Conservation (phyloP, 352 stramenopile genomes). For the Thalassiosira hispida region DNA sequence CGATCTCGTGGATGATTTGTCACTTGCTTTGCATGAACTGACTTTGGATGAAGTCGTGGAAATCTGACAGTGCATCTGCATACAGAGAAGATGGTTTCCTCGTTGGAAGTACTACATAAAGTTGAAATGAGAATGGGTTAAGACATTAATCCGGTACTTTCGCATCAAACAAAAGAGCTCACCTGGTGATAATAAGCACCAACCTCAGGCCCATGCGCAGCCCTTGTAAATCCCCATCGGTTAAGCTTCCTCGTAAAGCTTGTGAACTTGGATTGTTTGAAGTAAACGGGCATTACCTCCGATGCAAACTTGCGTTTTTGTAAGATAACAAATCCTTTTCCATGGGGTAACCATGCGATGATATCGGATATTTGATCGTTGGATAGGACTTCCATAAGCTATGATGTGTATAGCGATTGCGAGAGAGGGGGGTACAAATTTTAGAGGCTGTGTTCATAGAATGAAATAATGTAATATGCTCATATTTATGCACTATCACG, state of each 20-base stretch:
- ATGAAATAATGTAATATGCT: too few species aligned
- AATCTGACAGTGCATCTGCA: constrained; percentile 48
- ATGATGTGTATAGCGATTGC: background rate
- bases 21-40: too few species aligned
- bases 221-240: constrained; percentile 60
- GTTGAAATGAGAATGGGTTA: background rate
- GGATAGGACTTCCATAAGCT: constrained; percentile 36
- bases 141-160: background rate
- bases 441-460: background rate
- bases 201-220: constrained; percentile 59
- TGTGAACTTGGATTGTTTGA: constrained; percentile 53
- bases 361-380: constrained; percentile 35
- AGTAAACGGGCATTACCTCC: constrained; percentile 59
- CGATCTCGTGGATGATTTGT: too few species aligned
- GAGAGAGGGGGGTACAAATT: background rate
- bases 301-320: constrained; percentile 62
- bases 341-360: constrained; percentile 67
- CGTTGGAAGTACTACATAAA: constrained; percentile 29
- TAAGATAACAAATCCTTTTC: constrained; percentile 59
- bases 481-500: too few species aligned
- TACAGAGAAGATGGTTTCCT: constrained; percentile 33
- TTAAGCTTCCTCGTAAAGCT: constrained; percentile 63
- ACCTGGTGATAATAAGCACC: constrained; percentile 63
- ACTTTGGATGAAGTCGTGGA: background rate
- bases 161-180: background rate